A percentile compares a stretch with the other conserved stretches of the same genome.
phyloP scores from a whole-genome alignment of 306 rosid genomes.

The Ziziphus jujuba region DNA sequence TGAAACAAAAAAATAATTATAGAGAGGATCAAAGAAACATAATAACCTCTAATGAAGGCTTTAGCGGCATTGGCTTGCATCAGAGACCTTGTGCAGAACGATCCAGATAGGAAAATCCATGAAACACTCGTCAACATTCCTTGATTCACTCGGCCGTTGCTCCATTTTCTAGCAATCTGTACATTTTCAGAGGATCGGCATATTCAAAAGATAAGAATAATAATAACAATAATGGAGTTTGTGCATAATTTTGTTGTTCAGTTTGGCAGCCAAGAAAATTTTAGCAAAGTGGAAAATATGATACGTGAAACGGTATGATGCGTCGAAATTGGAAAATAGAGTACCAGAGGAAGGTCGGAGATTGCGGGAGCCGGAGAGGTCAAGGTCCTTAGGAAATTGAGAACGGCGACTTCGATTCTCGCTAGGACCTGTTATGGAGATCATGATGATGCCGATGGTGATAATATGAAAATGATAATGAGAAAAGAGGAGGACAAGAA shows the following conservation, averaged over 20 bases:
- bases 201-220: background rate
- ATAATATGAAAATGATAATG: constrained; percentile 5
- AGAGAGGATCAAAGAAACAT: background rate
- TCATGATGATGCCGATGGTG: background rate
- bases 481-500: background rate
- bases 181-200: constrained; percentile 9
- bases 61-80: constrained; percentile 64
- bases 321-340: too few relatives aligned
- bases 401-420: constrained; percentile 82
- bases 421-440: constrained; percentile 51
- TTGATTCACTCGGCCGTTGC: constrained; percentile 61
- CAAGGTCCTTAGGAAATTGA: constrained; percentile 75
- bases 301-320: background rate
- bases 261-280: constrained; percentile 18
- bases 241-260: background rate
- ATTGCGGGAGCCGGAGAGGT: constrained; percentile 70
- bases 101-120: constrained; percentile 63
- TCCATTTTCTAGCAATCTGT: constrained; percentile 60
- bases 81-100: constrained; percentile 67
- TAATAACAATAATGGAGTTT: background rate
- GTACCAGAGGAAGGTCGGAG: constrained; percentile 76
- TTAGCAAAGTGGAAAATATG: background rate
- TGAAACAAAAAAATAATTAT: constrained; percentile 1
- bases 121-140: constrained; percentile 61
- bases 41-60: constrained; percentile 77